phyloP scores from a whole-genome alignment of 208 protist species.

The Acanthamoeba rhysodes region DNA sequence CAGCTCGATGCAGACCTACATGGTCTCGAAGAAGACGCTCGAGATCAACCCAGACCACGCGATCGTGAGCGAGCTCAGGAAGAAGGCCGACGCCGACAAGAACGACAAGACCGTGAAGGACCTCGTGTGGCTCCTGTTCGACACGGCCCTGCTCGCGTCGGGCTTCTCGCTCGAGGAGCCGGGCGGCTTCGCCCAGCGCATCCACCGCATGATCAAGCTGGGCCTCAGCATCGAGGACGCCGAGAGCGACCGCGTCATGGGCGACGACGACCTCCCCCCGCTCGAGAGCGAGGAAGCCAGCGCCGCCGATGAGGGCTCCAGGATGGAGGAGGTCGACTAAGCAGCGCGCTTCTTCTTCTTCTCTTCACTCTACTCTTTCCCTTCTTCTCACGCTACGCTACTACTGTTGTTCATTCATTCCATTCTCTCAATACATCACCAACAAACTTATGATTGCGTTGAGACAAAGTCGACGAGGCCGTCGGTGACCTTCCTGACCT shows the following conservation, averaged over 20 bases:
- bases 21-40: constrained; percentile 99
- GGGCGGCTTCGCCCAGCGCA: constrained; percentile 95
- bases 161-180: constrained; percentile 99
- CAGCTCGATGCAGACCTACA: constrained; percentile 97
- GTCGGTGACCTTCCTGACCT: constrained; percentile 3
- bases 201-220: constrained; percentile 99
- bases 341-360: constrained; percentile 35
- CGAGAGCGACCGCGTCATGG: constrained; percentile 83
- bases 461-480: not conserved
- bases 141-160: constrained; percentile 98
- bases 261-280: constrained; percentile 85
- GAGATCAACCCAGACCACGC: constrained; percentile 99
- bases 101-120: constrained; percentile 99
- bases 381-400: not conserved
- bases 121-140: constrained; percentile 98
- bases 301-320: constrained; percentile 85
- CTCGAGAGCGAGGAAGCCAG: constrained; percentile 88
- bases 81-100: constrained; percentile 95
- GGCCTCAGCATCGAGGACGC: constrained; percentile 96
- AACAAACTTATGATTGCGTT: too few relatives aligned
- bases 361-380: not conserved
- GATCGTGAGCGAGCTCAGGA: constrained; percentile 96
- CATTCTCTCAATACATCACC: not conserved
- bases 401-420: not conserved
- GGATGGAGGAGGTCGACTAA: constrained; percentile 98